Conservation (phyloP, 1,284 basidiomycete species). For the Ceratobasidium sp. region DNA sequence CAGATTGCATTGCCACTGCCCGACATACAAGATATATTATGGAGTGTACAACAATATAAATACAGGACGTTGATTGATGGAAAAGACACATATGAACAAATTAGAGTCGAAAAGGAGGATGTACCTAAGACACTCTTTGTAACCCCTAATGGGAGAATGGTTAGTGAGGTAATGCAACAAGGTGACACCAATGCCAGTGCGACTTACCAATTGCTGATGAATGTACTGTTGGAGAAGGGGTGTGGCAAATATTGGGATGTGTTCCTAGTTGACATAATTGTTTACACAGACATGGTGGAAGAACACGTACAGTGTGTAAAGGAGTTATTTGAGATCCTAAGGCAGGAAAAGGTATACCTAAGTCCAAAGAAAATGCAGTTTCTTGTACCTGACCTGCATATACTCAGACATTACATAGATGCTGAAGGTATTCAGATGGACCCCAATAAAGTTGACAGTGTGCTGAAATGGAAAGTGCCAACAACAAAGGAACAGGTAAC, state of each 20-base stretch:
- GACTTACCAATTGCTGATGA: conserved; percentile 29
- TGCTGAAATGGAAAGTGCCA: conserved; percentile 38
- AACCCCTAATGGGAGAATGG: conserved; percentile 45
- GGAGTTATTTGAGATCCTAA: conserved; percentile 46
- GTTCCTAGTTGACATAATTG: background rate
- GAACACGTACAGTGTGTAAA: background rate
- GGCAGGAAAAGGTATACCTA: conserved; percentile 46
- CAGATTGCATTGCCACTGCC: conserved; percentile 44
- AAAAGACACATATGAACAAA: conserved; percentile 51
- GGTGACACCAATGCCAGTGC: conserved; percentile 47
- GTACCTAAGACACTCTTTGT: conserved; percentile 43
- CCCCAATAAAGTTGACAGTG: conserved; percentile 32
- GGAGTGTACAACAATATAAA: conserved; percentile 43
- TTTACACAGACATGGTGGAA: background rate
- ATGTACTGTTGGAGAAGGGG: background rate
- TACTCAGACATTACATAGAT: conserved; percentile 50
- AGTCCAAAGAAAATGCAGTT: conserved; percentile 46
- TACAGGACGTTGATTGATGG: conserved; percentile 47
- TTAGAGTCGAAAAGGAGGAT: conserved; percentile 46
- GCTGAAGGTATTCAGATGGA: conserved; percentile 45
- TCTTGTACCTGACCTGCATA: conserved; percentile 44
- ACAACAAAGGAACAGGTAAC: conserved; percentile 36
- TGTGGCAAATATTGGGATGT: background rate
- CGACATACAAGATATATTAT: conserved; percentile 47
- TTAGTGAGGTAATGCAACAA: conserved; percentile 48